Conservation (phyloP, 164 flowering plant species). For the Berberis vulgaris region DNA sequence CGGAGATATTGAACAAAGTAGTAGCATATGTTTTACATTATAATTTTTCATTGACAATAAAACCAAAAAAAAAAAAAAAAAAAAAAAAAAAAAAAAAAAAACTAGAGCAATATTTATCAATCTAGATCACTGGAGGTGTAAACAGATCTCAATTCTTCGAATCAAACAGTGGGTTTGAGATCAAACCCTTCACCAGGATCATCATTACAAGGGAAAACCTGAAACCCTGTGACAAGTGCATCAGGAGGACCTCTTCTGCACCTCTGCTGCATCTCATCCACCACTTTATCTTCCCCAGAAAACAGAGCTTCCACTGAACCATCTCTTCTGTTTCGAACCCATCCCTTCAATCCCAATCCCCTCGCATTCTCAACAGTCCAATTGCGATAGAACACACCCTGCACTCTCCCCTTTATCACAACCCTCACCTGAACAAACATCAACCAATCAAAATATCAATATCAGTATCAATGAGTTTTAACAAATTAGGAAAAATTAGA, state of each 20-base stretch:
- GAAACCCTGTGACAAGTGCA: constrained; percentile 59
- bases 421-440: constrained; percentile 49
- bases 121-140: too few species aligned
- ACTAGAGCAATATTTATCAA: not conserved
- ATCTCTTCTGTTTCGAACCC: constrained; percentile 36
- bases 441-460: not conserved
- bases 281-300: constrained; percentile 53
- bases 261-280: constrained; percentile 68
- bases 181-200: constrained; percentile 64
- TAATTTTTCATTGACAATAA: not conserved
- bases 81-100: not conserved
- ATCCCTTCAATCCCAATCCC: constrained; percentile 41
- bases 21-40: not conserved
- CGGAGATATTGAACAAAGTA: not conserved
- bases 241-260: constrained; percentile 75
- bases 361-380: constrained; percentile 86
- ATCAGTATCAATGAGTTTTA: not conserved
- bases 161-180: constrained; percentile 52
- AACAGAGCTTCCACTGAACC: constrained; percentile 68
- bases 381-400: constrained; percentile 80
- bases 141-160: not conserved
- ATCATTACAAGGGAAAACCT: constrained; percentile 53
- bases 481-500: not conserved
- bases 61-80: not conserved
- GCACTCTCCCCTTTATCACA: constrained; percentile 71